Conservation (phyloP, 2,329 filamentous ascomycete species). For the Cladosporium sp. region DNA sequence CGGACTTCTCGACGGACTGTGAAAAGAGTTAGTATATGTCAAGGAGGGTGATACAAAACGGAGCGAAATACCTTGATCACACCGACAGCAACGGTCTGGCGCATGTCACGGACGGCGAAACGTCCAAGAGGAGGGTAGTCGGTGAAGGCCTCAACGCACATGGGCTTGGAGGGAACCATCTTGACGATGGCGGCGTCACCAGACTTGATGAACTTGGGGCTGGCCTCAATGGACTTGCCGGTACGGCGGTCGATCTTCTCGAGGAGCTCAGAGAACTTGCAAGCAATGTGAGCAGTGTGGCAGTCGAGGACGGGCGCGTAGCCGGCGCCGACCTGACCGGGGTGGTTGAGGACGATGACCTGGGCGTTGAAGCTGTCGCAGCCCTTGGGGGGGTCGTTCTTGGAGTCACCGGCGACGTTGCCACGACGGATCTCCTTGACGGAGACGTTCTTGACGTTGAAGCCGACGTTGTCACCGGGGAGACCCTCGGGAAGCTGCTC, state of each 20-base stretch:
- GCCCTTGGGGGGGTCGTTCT: slow-evolving; percentile 94
- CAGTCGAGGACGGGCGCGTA: slow-evolving; percentile 99
- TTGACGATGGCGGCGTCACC: slow-evolving; percentile 99
- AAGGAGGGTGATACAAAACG: slow-evolving; percentile 23
- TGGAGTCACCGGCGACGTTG: slow-evolving; percentile 99
- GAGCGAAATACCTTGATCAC: slow-evolving; percentile 83
- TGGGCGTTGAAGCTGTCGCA: slow-evolving; percentile 97
- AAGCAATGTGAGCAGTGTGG: slow-evolving; percentile 99
- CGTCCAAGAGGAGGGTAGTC: slow-evolving; percentile 99
- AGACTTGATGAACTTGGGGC: slow-evolving; percentile 99
- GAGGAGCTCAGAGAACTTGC: slow-evolving; percentile 99
- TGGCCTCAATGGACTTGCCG: slow-evolving; percentile 89
- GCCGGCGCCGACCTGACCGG: slow-evolving; percentile 97
- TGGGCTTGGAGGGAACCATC: slow-evolving; percentile 99
- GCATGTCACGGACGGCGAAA: slow-evolving; percentile 99
- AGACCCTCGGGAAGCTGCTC: slow-evolving; percentile 94
- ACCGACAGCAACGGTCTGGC: slow-evolving; percentile 82
- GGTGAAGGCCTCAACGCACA: slow-evolving; percentile 99
- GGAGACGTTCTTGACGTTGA: slow-evolving; percentile 99
- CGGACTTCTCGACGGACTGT: slow-evolving; percentile 43
- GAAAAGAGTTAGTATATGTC: slow-evolving; percentile 23
- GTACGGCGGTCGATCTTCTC: slow-evolving; percentile 99
- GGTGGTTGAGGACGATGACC: slow-evolving; percentile 99
- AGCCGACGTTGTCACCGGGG: slow-evolving; percentile 99
- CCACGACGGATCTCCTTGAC: slow-evolving; percentile 99